A percentile compares a stretch with the other conserved stretches of the same genome.
phyloP scores from a whole-genome alignment of 352 stramenopile genomes.

The Nannochloropsis limnetica region DNA sequence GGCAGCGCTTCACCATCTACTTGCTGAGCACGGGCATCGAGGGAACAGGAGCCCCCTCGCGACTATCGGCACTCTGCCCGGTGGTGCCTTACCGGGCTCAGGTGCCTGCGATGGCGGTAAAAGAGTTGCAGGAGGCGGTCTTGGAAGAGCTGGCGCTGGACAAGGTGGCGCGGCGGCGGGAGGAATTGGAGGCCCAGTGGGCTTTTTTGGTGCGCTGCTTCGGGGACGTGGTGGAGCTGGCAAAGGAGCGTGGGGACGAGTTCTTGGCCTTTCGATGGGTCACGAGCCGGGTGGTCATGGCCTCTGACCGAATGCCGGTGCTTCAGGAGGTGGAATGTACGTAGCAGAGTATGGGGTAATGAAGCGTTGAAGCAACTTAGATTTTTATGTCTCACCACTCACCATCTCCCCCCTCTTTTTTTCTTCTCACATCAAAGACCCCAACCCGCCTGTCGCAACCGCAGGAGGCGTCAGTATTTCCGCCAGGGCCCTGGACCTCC shows the following conservation, averaged over 20 bases:
- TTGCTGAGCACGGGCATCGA: not conserved
- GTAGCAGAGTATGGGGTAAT: not conserved
- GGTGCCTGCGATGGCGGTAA: conserved; percentile 8
- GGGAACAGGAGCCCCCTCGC: not conserved
- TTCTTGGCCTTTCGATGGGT: conserved; percentile 20
- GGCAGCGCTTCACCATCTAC: conserved; percentile 24
- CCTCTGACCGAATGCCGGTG: conserved; percentile 8
- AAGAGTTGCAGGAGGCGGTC: conserved; percentile 15
- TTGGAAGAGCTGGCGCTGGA: conserved; percentile 28
- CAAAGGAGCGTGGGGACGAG: not conserved
- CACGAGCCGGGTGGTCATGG: not conserved
- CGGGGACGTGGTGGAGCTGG: conserved; percentile 9
- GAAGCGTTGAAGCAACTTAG: not conserved
- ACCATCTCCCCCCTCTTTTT: not conserved
- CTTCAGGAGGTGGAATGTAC: conserved; percentile 35
- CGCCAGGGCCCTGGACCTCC: not conserved
- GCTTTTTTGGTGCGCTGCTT: conserved; percentile 8
- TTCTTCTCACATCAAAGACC: not conserved
- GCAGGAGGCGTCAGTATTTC: not conserved
- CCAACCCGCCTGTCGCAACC: not conserved
- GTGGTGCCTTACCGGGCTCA: conserved; percentile 1
- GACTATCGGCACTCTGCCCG: not conserved
- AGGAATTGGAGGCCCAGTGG: conserved; percentile 1
- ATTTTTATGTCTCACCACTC: not conserved
- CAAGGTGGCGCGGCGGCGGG: not conserved